Evolutionary conservation across 1,284 basidiomycete genomes (phyloP).

Genomic region (Taiwanofungus camphoratus): DNA sequence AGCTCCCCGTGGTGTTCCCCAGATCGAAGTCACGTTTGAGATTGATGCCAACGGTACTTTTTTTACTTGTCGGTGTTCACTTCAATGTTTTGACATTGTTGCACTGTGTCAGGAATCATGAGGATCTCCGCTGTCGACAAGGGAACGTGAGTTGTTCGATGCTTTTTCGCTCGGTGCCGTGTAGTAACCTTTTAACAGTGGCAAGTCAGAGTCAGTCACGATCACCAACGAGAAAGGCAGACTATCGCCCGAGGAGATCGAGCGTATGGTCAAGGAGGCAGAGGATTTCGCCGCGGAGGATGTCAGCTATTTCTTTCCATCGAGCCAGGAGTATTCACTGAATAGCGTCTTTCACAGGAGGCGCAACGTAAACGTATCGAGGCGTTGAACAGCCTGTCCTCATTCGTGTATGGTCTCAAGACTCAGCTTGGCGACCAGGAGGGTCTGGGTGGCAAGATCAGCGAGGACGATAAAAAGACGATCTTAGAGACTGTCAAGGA

Average conservation of each 20-base stretch:
- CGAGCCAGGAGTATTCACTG: background rate
- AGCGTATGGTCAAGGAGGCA: constrained; percentile 90
- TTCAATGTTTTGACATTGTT: background rate
- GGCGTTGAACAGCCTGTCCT: constrained; percentile 73
- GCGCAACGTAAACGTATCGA: constrained; percentile 86
- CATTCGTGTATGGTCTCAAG: constrained; percentile 82
- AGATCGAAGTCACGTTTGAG: constrained; percentile 93
- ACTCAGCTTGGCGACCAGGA: constrained; percentile 82
- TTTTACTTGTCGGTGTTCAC: background rate
- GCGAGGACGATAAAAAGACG: constrained; percentile 85
- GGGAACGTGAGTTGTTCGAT: constrained; percentile 63
- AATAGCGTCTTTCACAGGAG: constrained; percentile 32
- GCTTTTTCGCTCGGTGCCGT: background rate
- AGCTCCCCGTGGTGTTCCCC: constrained; percentile 91
- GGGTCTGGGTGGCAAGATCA: constrained; percentile 87
- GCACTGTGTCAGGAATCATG: constrained; percentile 53
- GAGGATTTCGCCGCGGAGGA: constrained; percentile 87
- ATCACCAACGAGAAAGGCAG: constrained; percentile 87
- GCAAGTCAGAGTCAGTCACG: constrained; percentile 84
- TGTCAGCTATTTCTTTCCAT: constrained; percentile 5
- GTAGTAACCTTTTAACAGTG: constrained; percentile 38
- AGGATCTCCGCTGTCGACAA: constrained; percentile 86
- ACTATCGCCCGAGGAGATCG: constrained; percentile 82
- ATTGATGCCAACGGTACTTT: constrained; percentile 78
- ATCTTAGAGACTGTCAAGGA: constrained; percentile 84